These are phyloP conservation scores for Suillus placidus DNA, from an alignment of 768 basidiomycete genomes.

Conservation along the genomic window DNA sequence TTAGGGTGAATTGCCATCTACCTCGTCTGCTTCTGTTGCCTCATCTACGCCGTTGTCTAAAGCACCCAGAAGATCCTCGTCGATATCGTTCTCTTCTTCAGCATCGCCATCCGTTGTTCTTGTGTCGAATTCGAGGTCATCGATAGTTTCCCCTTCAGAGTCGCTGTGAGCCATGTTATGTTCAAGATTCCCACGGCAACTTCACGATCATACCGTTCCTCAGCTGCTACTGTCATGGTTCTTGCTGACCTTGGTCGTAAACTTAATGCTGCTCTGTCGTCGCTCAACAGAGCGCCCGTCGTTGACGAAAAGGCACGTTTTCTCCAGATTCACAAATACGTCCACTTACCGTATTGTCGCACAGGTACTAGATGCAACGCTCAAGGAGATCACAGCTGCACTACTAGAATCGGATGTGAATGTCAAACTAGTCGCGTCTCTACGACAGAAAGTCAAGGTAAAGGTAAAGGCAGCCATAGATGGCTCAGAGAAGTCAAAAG, in stretches of 20 bases:
- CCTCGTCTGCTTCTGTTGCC: conserved; percentile 72
- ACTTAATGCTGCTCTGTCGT: conserved; percentile 91
- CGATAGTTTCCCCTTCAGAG: conserved; percentile 64
- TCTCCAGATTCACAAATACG: neutral
- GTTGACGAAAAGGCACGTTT: conserved; percentile 85
- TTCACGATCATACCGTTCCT: conserved; percentile 21
- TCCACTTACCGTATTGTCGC: conserved; percentile 16
- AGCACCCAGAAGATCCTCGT: conserved; percentile 64
- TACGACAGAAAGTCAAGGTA: conserved; percentile 87
- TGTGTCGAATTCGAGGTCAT: conserved; percentile 59
- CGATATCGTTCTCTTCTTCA: conserved; percentile 55
- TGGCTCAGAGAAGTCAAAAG: conserved; percentile 71
- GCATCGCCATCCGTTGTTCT: conserved; percentile 42
- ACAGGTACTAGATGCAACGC: conserved; percentile 89
- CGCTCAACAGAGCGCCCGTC: conserved; percentile 81
- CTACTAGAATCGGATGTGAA: conserved; percentile 97
- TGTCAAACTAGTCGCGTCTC: conserved; percentile 88
- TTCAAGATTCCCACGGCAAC: conserved; percentile 33
- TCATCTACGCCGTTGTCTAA: conserved; percentile 61
- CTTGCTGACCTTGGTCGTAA: conserved; percentile 92
- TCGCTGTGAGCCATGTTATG: conserved; percentile 55
- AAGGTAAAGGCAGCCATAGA: conserved; percentile 87
- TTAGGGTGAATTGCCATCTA: conserved; percentile 37
- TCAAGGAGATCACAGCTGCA: conserved; percentile 95
- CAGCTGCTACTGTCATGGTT: conserved; percentile 63